These are phyloP conservation scores for Intubia oerlemansii DNA, from an alignment of 2,329 filamentous ascomycete species.

Conservation along the genomic window DNA sequence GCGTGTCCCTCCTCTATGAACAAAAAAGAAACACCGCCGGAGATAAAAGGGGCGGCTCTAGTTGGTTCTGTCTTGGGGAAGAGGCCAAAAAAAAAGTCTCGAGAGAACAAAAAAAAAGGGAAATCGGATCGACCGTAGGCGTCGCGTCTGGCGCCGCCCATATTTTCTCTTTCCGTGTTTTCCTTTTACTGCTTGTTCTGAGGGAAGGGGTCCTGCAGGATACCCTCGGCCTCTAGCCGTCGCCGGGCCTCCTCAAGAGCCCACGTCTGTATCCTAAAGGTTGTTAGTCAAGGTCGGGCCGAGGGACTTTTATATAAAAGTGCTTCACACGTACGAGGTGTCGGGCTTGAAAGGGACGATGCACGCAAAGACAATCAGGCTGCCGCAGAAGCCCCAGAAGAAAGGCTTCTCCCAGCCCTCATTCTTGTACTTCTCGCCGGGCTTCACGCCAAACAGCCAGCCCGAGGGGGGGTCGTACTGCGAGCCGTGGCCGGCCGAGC, in stretches of 20 bases:
- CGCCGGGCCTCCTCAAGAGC: conserved; percentile 90
- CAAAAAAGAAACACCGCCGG: too few species aligned
- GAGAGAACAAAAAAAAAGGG: too few species aligned
- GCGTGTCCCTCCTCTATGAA: conserved; percentile 1
- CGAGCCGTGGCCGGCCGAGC: conserved; percentile 40
- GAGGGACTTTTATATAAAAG: neutral
- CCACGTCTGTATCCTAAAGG: conserved; percentile 87
- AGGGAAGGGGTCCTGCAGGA: conserved; percentile 56
- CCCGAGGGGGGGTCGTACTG: conserved; percentile 80
- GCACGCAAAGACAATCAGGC: conserved; percentile 49
- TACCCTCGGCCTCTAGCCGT: conserved; percentile 87
- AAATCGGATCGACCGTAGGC: too few species aligned
- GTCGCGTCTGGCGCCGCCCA: too few species aligned
- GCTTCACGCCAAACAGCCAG: conserved; percentile 87
- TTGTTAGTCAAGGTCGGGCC: neutral
- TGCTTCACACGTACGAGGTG: conserved; percentile 58
- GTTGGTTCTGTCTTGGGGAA: too few species aligned
- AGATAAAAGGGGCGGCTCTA: too few species aligned
- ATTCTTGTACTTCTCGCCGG: conserved; percentile 84
- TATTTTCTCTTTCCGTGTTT: neutral
- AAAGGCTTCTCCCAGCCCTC: conserved; percentile 90
- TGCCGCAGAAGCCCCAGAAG: conserved; percentile 69
- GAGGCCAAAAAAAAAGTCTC: too few species aligned
- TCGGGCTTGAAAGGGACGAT: conserved; percentile 95
- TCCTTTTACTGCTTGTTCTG: conserved; percentile 20